Evolutionary conservation across 371 early-diverging fungal species (phyloP).

Genomic region (Mycotypha africana): DNA sequence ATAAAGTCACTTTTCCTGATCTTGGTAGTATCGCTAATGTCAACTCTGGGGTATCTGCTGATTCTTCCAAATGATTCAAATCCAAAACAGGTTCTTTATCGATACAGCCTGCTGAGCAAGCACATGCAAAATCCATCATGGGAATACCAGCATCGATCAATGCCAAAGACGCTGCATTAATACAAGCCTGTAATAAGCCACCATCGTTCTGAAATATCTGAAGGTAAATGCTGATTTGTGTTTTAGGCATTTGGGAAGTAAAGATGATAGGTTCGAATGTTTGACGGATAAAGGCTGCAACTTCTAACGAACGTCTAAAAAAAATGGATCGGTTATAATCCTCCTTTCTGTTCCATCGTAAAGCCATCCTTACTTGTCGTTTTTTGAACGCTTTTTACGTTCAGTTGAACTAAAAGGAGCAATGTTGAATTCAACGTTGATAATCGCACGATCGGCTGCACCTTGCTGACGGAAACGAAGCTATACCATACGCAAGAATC

Average conservation of each 20-base stretch:
- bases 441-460: conserved; percentile 73
- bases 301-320: conserved; percentile 76
- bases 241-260: conserved; percentile 69
- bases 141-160: conserved; percentile 96
- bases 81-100: conserved; percentile 81
- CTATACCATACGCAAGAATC: conserved; percentile 18
- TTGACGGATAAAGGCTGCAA: conserved; percentile 79
- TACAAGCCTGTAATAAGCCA: conserved; percentile 74
- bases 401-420: conserved; percentile 92
- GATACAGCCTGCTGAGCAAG: conserved; percentile 90
- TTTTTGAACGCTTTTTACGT: conserved; percentile 73
- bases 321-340: too few species aligned
- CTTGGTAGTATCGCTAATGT: conserved; percentile 87
- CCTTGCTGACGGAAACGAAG: conserved; percentile 54
- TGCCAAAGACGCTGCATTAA: conserved; percentile 93
- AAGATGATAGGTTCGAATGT: conserved; percentile 90
- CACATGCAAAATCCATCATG: conserved; percentile 92
- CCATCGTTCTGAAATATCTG: conserved; percentile 93
- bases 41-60: conserved; percentile 80
- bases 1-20: conserved; percentile 73
- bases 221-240: conserved; percentile 89
- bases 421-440: conserved; percentile 87
- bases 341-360: too few species aligned
- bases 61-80: conserved; percentile 86
- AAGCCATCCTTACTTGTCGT: conserved; percentile 74